Conservation (phyloP, 75 land plant genomes). For the Azolla pinnata region DNA sequence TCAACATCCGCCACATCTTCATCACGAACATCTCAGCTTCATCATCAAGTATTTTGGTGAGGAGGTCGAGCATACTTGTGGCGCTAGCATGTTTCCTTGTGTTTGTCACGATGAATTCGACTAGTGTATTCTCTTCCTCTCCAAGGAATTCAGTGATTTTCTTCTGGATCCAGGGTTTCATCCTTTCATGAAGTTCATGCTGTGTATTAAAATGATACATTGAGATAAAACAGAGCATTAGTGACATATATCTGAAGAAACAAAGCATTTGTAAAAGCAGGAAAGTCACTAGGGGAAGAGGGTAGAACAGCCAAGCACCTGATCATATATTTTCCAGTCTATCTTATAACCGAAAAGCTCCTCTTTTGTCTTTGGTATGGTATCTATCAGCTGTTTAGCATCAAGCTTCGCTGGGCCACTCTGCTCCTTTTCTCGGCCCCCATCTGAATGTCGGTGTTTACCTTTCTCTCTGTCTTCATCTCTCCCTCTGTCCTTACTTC, state of each 20-base stretch:
- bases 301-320: conserved; percentile 32
- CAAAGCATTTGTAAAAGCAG: not conserved
- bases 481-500: conserved; percentile 25
- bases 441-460: conserved; percentile 18
- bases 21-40: conserved; percentile 99
- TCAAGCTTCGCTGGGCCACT: conserved; percentile 56
- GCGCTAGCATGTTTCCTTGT: conserved; percentile 83
- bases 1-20: conserved; percentile 99
- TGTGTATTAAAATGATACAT: too few species aligned
- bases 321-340: conserved; percentile 86
- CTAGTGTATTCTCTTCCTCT: conserved; percentile 85
- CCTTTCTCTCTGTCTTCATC: conserved; percentile 54
- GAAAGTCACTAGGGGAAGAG: not conserved
- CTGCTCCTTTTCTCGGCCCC: conserved; percentile 34
- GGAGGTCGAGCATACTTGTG: conserved; percentile 65
- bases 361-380: conserved; percentile 94
- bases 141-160: conserved; percentile 95
- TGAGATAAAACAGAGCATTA: conserved; percentile 1
- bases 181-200: conserved; percentile 87
- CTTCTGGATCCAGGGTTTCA: conserved; percentile 99
- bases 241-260: not conserved
- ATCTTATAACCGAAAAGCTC: conserved; percentile 80
- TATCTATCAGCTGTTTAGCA: conserved; percentile 95
- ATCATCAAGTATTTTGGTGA: conserved; percentile 80
- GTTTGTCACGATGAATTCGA: conserved; percentile 85